These are phyloP conservation scores for Fonsecaea multimorphosa DNA, from an alignment of 2,329 filamentous ascomycete genomes.

Conservation along the genomic window DNA sequence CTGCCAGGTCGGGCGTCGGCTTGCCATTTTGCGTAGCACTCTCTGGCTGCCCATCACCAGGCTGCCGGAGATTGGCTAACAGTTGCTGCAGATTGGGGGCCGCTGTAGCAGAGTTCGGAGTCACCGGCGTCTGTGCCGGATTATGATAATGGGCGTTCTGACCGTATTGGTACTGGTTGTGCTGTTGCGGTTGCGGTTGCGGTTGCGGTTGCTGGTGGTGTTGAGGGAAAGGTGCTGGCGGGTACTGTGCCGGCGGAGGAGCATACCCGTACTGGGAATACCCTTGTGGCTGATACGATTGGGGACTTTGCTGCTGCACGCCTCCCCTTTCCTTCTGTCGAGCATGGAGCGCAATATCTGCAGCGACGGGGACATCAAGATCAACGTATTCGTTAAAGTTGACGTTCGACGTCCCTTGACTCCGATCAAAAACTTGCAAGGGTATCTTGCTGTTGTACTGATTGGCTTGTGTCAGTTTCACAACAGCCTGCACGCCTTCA, in stretches of 20 bases:
- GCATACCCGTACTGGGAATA: conserved; percentile 38
- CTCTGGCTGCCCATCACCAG: conserved; percentile 30
- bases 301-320: conserved; percentile 42
- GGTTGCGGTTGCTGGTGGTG: neutral
- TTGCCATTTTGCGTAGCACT: conserved; percentile 45
- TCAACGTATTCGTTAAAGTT: conserved; percentile 87
- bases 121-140: conserved; percentile 26
- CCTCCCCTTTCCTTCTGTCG: conserved; percentile 57
- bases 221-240: conserved; percentile 24
- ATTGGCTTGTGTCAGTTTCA: conserved; percentile 73
- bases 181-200: conserved; percentile 18
- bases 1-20: conserved; percentile 49
- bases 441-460: conserved; percentile 76
- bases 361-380: conserved; percentile 77
- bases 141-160: conserved; percentile 31
- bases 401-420: conserved; percentile 73
- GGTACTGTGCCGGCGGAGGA: conserved; percentile 40
- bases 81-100: conserved; percentile 39
- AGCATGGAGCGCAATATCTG: conserved; percentile 77
- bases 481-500: conserved; percentile 86
- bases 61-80: conserved; percentile 39
- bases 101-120: conserved; percentile 23
- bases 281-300: conserved; percentile 43
- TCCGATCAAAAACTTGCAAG: conserved; percentile 84
- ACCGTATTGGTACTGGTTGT: conserved; percentile 30